These are phyloP conservation scores for Mycocalia duriaeana DNA, from an alignment of 1,284 basidiomycete genomes.

Conservation along the genomic window DNA sequence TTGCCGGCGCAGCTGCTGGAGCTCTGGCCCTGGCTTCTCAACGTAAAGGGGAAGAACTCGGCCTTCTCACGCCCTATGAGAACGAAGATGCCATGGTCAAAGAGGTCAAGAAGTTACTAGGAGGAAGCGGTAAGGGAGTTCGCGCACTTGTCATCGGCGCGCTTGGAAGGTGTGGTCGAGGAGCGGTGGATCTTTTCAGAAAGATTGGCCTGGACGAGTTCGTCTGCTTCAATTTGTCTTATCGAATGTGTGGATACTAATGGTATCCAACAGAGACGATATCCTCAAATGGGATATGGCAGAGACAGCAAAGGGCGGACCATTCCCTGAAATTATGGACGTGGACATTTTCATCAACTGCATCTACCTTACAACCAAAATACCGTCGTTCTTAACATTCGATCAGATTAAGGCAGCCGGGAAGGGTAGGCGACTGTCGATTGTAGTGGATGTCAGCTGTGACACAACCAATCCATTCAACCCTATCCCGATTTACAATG, in stretches of 20 bases:
- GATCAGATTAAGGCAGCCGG: constrained; percentile 78
- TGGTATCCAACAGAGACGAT: constrained; percentile 63
- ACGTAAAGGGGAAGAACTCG: constrained; percentile 58
- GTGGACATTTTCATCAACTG: constrained; percentile 99
- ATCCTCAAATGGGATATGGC: constrained; percentile 98
- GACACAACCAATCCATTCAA: constrained; percentile 99
- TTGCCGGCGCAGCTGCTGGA: constrained; percentile 94
- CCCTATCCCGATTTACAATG: constrained; percentile 91
- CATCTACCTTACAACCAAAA: constrained; percentile 91
- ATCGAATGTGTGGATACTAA: constrained; percentile 6
- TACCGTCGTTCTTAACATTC: constrained; percentile 83
- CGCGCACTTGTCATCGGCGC: constrained; percentile 95
- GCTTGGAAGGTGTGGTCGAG: constrained; percentile 92
- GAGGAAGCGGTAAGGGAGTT: constrained; percentile 70
- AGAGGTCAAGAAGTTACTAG: constrained; percentile 66
- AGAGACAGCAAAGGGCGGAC: constrained; percentile 96
- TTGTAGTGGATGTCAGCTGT: constrained; percentile 97
- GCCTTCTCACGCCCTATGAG: constrained; percentile 70
- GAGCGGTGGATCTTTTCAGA: constrained; percentile 91
- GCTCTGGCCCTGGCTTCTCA: constrained; percentile 79
- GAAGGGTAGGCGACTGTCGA: constrained; percentile 61
- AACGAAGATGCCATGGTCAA: constrained; percentile 82
- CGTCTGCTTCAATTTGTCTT: constrained; percentile 21
- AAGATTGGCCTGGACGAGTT: constrained; percentile 92
- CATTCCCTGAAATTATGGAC: constrained; percentile 93